Evolutionary conservation across 2,329 filamentous ascomycete species (phyloP).

Genomic region (Lasiodiplodia sp.): DNA sequence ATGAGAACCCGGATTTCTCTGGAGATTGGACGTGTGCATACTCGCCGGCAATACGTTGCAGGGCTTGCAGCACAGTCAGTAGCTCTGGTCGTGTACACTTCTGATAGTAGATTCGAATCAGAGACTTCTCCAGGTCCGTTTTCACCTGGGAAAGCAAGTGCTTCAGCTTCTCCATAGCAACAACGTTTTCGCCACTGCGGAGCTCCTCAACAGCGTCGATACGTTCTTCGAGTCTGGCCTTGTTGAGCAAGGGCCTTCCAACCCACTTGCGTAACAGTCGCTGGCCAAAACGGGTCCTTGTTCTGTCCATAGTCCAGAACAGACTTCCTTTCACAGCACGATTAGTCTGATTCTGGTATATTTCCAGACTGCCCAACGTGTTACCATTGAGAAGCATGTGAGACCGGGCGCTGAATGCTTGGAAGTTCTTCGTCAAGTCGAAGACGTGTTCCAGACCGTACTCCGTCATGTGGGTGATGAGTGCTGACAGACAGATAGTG

Average conservation of each 20-base stretch:
- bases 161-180: slow-evolving; percentile 76
- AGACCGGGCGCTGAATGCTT: slow-evolving; percentile 90
- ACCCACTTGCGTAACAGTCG: slow-evolving; percentile 93
- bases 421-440: slow-evolving; percentile 94
- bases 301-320: slow-evolving; percentile 95
- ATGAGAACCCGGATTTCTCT: slow-evolving; percentile 74
- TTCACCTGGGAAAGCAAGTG: slow-evolving; percentile 74
- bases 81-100: slow-evolving; percentile 93
- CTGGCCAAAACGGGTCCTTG: slow-evolving; percentile 86
- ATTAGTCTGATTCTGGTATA: slow-evolving; percentile 95
- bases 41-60: slow-evolving; percentile 81
- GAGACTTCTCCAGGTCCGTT: slow-evolving; percentile 86
- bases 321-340: slow-evolving; percentile 84
- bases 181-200: slow-evolving; percentile 70
- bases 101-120: slow-evolving; percentile 96
- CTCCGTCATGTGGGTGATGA: slow-evolving; percentile 92
- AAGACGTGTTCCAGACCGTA: slow-evolving; percentile 97
- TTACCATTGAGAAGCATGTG: slow-evolving; percentile 98
- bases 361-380: slow-evolving; percentile 89
- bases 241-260: slow-evolving; percentile 84
- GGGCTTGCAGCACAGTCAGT: slow-evolving; percentile 80
- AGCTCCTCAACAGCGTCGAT: slow-evolving; percentile 88
- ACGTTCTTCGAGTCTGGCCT: slow-evolving; percentile 75
- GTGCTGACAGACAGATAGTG: slow-evolving; percentile 90
- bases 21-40: slow-evolving; percentile 73